A percentile compares a stretch with the other conserved stretches of the same genome.
These are phyloP conservation scores for Heliamphora exappendiculata DNA, from an alignment of 148 eudicot genomes.

Conservation along the genomic window DNA sequence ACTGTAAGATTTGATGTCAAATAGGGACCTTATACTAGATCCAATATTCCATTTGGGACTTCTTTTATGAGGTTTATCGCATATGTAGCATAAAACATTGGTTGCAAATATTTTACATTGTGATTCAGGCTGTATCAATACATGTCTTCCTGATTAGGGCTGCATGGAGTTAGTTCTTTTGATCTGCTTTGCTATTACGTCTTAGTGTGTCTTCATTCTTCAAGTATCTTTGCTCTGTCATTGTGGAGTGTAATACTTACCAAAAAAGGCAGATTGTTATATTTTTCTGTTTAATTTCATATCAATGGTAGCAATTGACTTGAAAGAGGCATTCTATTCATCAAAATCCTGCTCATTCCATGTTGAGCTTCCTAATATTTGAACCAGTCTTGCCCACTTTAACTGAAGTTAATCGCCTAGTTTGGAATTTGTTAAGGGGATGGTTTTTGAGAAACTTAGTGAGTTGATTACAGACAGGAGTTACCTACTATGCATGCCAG, in stretches of 20 bases:
- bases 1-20: conserved; percentile 39
- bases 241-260: neutral
- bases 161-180: neutral
- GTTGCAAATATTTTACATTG: neutral
- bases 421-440: neutral
- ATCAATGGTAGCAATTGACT: neutral
- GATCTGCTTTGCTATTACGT: neutral
- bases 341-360: neutral
- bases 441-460: neutral
- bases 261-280: no score
- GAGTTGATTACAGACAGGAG: neutral
- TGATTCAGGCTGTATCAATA: neutral
- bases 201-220: neutral
- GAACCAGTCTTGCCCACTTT: neutral
- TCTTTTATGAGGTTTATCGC: neutral
- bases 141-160: neutral
- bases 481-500: neutral
- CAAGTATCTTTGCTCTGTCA: neutral
- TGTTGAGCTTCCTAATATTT: neutral
- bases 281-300: neutral
- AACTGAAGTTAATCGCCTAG: neutral
- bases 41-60: neutral
- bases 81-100: neutral
- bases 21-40: neutral
- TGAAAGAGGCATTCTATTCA: neutral